These are phyloP conservation scores for Leccinum aurantiacum DNA, from an alignment of 768 basidiomycete genomes.

Conservation along the genomic window DNA sequence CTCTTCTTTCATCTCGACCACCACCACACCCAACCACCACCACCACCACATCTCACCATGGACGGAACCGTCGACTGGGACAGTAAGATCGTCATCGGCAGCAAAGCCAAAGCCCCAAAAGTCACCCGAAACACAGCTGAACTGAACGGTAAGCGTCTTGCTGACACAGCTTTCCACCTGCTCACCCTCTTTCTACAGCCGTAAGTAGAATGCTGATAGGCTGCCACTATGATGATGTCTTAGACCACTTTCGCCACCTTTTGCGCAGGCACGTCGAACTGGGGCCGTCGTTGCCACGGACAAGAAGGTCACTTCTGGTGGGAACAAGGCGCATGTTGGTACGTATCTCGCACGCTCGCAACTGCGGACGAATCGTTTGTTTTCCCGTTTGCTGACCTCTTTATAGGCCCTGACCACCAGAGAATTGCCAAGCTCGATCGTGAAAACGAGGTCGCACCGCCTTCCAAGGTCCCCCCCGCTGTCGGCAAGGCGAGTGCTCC, in stretches of 20 bases:
- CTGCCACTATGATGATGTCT: not conserved
- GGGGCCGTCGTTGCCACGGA: slow-evolving; percentile 82
- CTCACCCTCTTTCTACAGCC: slow-evolving; percentile 41
- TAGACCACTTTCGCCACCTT: slow-evolving; percentile 10
- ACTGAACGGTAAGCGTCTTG: slow-evolving; percentile 44
- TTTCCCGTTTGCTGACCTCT: too few species aligned
- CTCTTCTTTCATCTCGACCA: slow-evolving; percentile 14
- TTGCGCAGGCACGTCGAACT: slow-evolving; percentile 62
- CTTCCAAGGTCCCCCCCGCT: slow-evolving; percentile 68
- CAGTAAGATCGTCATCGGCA: slow-evolving; percentile 68
- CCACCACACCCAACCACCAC: slow-evolving; percentile 6
- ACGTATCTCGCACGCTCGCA: slow-evolving; percentile 13
- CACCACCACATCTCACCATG: slow-evolving; percentile 17
- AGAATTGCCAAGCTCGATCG: slow-evolving; percentile 91
- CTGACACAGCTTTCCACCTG: not conserved
- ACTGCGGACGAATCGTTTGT: not conserved
- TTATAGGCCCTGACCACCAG: slow-evolving; percentile 85
- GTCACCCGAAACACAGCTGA: slow-evolving; percentile 62
- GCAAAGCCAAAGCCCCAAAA: slow-evolving; percentile 60
- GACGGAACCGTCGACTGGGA: slow-evolving; percentile 69
- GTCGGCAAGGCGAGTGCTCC: slow-evolving; percentile 64
- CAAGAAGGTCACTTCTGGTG: slow-evolving; percentile 68
- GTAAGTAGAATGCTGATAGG: slow-evolving; percentile 39
- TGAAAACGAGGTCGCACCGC: slow-evolving; percentile 94
- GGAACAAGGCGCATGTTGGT: slow-evolving; percentile 81